Conservation (phyloP, 257 asterid genomes). For the Capsicum pubescens region DNA sequence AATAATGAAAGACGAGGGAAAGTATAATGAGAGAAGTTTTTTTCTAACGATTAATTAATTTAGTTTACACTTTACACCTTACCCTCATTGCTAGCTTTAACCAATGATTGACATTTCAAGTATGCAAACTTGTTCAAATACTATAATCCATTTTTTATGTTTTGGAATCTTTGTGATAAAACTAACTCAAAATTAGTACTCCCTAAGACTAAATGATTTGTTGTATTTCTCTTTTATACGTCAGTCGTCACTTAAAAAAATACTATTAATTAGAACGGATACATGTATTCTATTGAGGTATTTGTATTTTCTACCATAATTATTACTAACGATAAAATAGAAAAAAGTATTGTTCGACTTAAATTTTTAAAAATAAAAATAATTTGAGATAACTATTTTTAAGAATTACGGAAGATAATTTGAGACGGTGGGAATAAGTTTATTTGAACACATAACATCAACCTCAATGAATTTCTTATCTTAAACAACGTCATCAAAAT, state of each 20-base stretch:
- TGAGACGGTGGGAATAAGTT: not conserved
- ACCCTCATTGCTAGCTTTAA: slow-evolving; percentile 31
- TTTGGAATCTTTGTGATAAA: slow-evolving; percentile 34
- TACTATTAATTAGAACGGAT: not conserved
- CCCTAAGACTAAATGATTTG: rapidly evolving
- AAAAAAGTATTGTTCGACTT: not conserved
- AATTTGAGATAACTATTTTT: too few species aligned
- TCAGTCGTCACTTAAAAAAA: not conserved
- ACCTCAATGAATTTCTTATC: slow-evolving; percentile 21
- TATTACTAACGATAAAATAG: not conserved
- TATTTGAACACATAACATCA: slow-evolving; percentile 24
- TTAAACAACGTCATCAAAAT: not conserved
- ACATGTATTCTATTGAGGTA: not conserved
- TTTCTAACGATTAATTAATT: slow-evolving; percentile 40
- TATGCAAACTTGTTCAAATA: slow-evolving; percentile 28
- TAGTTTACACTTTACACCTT: slow-evolving; percentile 12
- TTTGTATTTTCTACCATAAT: not conserved
- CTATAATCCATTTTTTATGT: slow-evolving; percentile 15
- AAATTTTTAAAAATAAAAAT: not conserved
- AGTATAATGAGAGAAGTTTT: slow-evolving; percentile 31
- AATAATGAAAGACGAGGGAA: slow-evolving; percentile 43
- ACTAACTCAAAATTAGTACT: not conserved
- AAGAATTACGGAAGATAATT: too few species aligned
- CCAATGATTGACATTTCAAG: slow-evolving; percentile 34
- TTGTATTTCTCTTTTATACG: not conserved